Evolutionary conservation across 352 stramenopile species (phyloP).

Genomic region (Pythium brachiatum): DNA sequence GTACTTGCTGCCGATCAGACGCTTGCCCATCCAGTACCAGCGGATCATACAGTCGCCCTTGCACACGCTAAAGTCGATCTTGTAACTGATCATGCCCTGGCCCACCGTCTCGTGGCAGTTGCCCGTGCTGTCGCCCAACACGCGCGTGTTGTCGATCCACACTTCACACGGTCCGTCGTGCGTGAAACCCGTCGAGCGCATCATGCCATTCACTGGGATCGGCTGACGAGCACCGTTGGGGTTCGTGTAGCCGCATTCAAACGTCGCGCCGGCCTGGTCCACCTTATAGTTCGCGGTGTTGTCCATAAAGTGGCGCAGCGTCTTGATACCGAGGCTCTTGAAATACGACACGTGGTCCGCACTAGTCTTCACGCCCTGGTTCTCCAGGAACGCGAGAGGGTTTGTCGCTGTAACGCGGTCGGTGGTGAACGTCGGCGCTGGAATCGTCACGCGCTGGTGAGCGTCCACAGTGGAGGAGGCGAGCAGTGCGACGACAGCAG

Average conservation of each 20-base stretch:
- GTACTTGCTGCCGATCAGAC: slow-evolving; percentile 30
- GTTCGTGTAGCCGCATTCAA: slow-evolving; percentile 24
- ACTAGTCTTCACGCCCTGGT: slow-evolving; percentile 38
- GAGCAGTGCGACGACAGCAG: not conserved
- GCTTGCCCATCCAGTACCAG: slow-evolving; percentile 29
- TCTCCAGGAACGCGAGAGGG: not conserved
- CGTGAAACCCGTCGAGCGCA: slow-evolving; percentile 31
- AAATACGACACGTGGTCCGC: slow-evolving; percentile 39
- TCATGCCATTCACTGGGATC: slow-evolving; percentile 22
- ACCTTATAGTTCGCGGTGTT: slow-evolving; percentile 33
- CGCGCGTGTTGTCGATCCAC: slow-evolving; percentile 23
- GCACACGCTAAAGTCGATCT: slow-evolving; percentile 26
- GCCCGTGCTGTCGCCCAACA: not conserved
- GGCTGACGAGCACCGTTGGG: slow-evolving; percentile 16
- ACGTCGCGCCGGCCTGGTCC: slow-evolving; percentile 26
- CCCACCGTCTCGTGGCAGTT: slow-evolving; percentile 23
- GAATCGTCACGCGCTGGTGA: slow-evolving; percentile 1
- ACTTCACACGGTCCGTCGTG: slow-evolving; percentile 20
- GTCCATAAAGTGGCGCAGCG: slow-evolving; percentile 39
- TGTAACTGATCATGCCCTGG: slow-evolving; percentile 25
- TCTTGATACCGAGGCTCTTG: slow-evolving; percentile 32
- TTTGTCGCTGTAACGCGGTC: not conserved
- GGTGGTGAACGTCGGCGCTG: slow-evolving; percentile 1
- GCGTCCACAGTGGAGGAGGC: not conserved
- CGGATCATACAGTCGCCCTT: slow-evolving; percentile 21